A percentile compares a stretch with the other conserved stretches of the same genome.
Evolutionary conservation across 148 eudicot species (phyloP).

Genomic region (Cornus florida): DNA sequence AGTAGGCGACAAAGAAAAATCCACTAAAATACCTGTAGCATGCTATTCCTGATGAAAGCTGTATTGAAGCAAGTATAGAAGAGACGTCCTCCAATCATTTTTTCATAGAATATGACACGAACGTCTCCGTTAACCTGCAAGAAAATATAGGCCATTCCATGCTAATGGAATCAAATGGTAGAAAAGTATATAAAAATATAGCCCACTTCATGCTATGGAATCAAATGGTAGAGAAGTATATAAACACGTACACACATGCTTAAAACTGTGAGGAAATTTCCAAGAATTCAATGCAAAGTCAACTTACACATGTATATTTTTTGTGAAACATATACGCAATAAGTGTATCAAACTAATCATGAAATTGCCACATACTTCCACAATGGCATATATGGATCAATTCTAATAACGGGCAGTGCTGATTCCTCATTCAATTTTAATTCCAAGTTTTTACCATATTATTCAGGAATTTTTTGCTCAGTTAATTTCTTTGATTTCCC

Average conservation of each 20-base stretch:
- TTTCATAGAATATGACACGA: conserved; percentile 56
- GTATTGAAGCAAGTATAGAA: conserved; percentile 71
- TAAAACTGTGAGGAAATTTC: neutral
- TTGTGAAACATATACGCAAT: neutral
- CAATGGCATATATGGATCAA: neutral
- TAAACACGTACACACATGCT: neutral
- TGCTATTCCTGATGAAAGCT: conserved; percentile 45
- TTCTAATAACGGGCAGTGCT: neutral
- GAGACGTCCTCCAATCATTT: conserved; percentile 57
- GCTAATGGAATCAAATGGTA: neutral
- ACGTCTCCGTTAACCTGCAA: conserved; percentile 58
- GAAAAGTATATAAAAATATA: neutral
- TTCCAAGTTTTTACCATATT: neutral
- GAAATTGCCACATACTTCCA: neutral
- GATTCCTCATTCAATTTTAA: neutral
- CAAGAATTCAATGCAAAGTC: neutral
- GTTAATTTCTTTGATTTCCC: neutral
- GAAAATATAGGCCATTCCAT: neutral
- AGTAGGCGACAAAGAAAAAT: neutral
- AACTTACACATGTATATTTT: neutral
- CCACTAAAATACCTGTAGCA: conserved; percentile 45
- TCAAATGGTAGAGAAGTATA: neutral
- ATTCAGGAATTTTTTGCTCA: neutral
- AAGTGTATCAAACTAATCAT: neutral
- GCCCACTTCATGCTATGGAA: neutral